Conservation (phyloP, 73 alveolate species). For the Paramecium primaurelia region DNA sequence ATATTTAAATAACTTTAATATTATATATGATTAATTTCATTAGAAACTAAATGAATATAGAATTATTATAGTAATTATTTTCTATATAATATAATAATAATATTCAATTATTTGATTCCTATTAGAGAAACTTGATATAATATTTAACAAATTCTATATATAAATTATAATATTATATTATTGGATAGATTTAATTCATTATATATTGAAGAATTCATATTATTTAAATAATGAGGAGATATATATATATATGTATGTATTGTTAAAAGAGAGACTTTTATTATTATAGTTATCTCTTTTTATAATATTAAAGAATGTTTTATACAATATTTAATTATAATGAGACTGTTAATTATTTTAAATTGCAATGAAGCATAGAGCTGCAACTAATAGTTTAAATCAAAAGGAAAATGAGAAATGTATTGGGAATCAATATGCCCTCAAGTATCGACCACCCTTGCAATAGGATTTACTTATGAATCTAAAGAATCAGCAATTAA, state of each 20-base stretch:
- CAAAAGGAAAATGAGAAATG: background rate
- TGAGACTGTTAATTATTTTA: conserved; percentile 15
- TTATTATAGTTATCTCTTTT: too few relatives aligned
- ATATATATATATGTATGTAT: background rate
- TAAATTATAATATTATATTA: too few relatives aligned
- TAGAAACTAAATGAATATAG: too few relatives aligned
- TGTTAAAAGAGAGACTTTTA: too few relatives aligned
- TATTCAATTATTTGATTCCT: too few relatives aligned
- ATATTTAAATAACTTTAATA: too few relatives aligned
- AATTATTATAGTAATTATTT: too few relatives aligned
- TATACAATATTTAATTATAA: background rate
- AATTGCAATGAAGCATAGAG: background rate
- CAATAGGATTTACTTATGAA: background rate
- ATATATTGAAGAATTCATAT: background rate
- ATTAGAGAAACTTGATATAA: too few relatives aligned
- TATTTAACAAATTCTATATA: too few relatives aligned
- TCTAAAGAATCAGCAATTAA: background rate
- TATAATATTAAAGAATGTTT: background rate
- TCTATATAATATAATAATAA: too few relatives aligned
- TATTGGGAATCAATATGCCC: background rate
- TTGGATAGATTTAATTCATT: too few relatives aligned
- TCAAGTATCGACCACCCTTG: background rate
- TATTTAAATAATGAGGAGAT: background rate
- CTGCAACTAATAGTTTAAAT: background rate
- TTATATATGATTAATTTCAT: too few relatives aligned